These are phyloP conservation scores for Leccinum fibrillosum DNA, from an alignment of 768 basidiomycete species.

Conservation along the genomic window DNA sequence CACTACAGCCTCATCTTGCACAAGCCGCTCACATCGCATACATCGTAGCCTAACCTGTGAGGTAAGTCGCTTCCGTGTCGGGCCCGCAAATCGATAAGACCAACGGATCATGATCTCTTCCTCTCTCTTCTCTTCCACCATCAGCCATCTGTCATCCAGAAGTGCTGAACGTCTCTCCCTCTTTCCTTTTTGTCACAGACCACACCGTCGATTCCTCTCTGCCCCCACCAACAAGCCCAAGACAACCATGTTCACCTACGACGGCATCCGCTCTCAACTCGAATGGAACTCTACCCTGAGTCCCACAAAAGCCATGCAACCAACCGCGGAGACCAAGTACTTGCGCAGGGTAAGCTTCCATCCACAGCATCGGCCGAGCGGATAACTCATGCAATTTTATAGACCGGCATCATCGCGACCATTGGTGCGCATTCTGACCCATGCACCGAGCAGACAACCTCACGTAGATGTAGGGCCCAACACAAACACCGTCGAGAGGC, in stretches of 20 bases:
- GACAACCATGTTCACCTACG: conserved; percentile 48
- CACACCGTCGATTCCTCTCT: conserved; percentile 9
- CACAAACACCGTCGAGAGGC: conserved; percentile 87
- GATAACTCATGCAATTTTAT: conserved; percentile 9
- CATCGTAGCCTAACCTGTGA: conserved; percentile 6
- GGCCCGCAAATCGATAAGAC: conserved; percentile 16
- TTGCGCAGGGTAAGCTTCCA: conserved; percentile 74
- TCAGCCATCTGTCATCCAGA: conserved; percentile 13
- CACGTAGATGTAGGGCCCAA: conserved; percentile 69
- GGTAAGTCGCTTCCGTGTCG: conserved; percentile 19
- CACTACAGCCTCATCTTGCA: not conserved
- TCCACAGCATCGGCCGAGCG: not conserved
- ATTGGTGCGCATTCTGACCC: conserved; percentile 62
- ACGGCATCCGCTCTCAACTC: conserved; percentile 75
- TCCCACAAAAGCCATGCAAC: conserved; percentile 65
- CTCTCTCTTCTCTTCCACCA: conserved; percentile 12
- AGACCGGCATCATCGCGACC: conserved; percentile 98
- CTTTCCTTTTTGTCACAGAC: conserved; percentile 5
- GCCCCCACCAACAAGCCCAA: conserved; percentile 8
- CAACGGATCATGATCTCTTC: conserved; percentile 4
- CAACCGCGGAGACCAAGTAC: conserved; percentile 79
- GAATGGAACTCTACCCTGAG: conserved; percentile 88
- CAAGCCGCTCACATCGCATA: conserved; percentile 6
- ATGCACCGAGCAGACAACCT: not conserved
- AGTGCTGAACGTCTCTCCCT: conserved; percentile 12